Base-by-base conservation (phyloP, 805 yeast genomes). In the Candida odintsovae region DNA sequence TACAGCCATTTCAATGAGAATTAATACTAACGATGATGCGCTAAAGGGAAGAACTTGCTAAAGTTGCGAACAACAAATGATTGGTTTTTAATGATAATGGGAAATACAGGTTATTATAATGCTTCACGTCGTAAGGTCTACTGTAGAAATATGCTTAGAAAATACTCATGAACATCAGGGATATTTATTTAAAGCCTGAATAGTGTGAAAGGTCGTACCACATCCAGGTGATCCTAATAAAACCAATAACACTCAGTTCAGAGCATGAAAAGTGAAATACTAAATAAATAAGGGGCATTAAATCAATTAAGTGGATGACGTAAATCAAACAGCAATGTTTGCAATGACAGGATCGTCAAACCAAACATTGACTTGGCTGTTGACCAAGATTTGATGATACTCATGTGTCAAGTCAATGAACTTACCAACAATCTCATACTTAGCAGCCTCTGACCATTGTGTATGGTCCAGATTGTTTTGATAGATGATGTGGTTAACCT, bases 351-450 rank as follows among this genome's bases (percentile, higher is more conserved):
- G 55, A 31, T 51, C 52, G 37, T 53, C 57, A 37, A 36, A 47
- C 48, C 44, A 66, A 19, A 73, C 64, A 47, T 71, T 75, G 35
- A 69, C 70, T 11, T 70, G 66, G 50, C 71, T 71, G 38, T 68
- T 72, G 50, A 65, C 68, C 43, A 75, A 55, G 16, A 73, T 70
- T 36, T 72, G 76, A 50, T 72, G 75, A 47, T 71, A 73, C 9
- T 72, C 71, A 46, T 69, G 66, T 23, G 69, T 68, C 2, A 75
- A 75, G 31, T 72, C 75, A 50, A 70, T 65, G 23, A 73, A 53
- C 48, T 68, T 75, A 28, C 59, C 62, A 23, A 71, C 63, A 26
- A 69, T 57, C 44, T 68, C 64, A 26, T 71, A 72, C 60, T 71
- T 69, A 35, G 69, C 67, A 23, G 70, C 66, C 28, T 58, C 47